phyloP scores from a whole-genome alignment of 768 basidiomycete genomes.

The Suillus clintonianus region DNA sequence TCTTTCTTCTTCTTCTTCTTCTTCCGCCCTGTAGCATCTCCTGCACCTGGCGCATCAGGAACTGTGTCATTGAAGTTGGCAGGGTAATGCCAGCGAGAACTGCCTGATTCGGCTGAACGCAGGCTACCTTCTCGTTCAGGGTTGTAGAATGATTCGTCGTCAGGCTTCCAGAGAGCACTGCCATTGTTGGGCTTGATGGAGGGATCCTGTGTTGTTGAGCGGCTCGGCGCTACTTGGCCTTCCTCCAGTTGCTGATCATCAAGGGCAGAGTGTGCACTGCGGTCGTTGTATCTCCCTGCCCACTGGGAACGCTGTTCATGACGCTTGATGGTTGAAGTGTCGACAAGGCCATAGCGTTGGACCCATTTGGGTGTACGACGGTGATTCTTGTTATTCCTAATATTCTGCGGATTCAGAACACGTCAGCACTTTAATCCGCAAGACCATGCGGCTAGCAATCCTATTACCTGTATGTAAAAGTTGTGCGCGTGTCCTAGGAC shows the following conservation, averaged over 20 bases:
- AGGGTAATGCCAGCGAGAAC: slow-evolving; percentile 81
- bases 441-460: slow-evolving; percentile 3
- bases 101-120: slow-evolving; percentile 36
- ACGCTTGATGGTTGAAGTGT: slow-evolving; percentile 75
- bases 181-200: slow-evolving; percentile 23
- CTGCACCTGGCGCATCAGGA: slow-evolving; percentile 43
- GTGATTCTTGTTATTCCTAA: slow-evolving; percentile 93
- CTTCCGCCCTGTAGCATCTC: slow-evolving; percentile 48
- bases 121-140: slow-evolving; percentile 37
- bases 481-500: slow-evolving; percentile 83
- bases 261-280: slow-evolving; percentile 66
- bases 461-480: slow-evolving; percentile 80
- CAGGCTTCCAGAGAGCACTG: slow-evolving; percentile 68
- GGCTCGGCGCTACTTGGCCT: slow-evolving; percentile 57
- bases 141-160: slow-evolving; percentile 78
- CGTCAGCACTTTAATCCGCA: slow-evolving; percentile 2
- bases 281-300: slow-evolving; percentile 85
- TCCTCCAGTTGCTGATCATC: slow-evolving; percentile 76
- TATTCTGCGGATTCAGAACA: slow-evolving; percentile 56
- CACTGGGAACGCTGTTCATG: slow-evolving; percentile 83
- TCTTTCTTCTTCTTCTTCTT: slow-evolving; percentile 84
- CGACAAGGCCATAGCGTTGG: slow-evolving; percentile 85
- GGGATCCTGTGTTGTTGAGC: slow-evolving; percentile 12
- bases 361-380: slow-evolving; percentile 96
- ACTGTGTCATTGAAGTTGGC: slow-evolving; percentile 74